Evolutionary conservation across 257 asterid species (phyloP).

Genomic region (Gentiana dahurica): DNA sequence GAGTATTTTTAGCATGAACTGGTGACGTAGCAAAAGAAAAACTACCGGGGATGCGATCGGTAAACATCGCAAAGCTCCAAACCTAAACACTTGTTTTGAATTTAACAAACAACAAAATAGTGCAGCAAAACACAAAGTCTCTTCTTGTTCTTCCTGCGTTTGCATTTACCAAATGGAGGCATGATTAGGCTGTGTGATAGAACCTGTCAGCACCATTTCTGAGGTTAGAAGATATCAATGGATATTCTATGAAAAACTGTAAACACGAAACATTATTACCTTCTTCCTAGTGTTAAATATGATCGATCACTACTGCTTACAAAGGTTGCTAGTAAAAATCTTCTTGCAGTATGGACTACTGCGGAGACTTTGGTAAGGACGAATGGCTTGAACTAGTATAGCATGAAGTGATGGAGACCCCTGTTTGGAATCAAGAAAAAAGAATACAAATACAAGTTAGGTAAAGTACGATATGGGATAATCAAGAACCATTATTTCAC

Average conservation of each 20-base stretch:
- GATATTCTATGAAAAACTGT: background rate
- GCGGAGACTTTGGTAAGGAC: slow-evolving; percentile 20
- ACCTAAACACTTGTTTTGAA: background rate
- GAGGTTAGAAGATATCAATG: background rate
- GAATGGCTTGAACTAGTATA: slow-evolving; percentile 18
- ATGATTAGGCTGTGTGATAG: background rate
- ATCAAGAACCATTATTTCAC: background rate
- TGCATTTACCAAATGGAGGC: slow-evolving; percentile 6
- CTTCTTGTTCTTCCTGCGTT: no score
- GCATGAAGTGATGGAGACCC: slow-evolving; percentile 14
- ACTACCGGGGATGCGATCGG: no score
- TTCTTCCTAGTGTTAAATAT: no score
- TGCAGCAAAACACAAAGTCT: background rate
- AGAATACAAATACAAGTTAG: no score
- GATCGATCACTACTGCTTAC: slow-evolving; percentile 22
- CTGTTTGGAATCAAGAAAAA: slow-evolving; percentile 9
- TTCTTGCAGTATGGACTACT: slow-evolving; percentile 38
- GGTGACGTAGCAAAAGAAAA: no score
- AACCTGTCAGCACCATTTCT: slow-evolving; percentile 1
- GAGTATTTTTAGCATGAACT: no score
- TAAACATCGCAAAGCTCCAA: no score
- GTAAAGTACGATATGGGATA: no score
- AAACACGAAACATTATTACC: background rate
- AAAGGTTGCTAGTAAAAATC: slow-evolving; percentile 29
- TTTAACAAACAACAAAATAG: slow-evolving; percentile 6